A percentile compares a stretch with the other conserved stretches of the same genome.
Evolutionary conservation across 2,329 filamentous ascomycete species (phyloP).

Genomic region (Mycosphaerella sp.): DNA sequence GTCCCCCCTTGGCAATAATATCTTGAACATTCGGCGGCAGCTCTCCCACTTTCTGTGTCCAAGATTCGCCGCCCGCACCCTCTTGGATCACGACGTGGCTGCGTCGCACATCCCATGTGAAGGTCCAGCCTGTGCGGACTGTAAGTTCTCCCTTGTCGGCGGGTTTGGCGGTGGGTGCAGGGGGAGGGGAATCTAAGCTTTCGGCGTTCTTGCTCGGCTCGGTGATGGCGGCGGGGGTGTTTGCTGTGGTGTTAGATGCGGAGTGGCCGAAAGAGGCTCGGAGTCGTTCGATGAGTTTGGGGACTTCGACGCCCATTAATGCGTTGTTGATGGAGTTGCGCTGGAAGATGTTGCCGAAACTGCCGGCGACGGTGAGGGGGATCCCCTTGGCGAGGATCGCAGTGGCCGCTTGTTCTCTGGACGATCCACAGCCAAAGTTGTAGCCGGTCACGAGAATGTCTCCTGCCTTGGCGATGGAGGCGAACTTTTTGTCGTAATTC

Average conservation of each 20-base stretch:
- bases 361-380: slow-evolving; percentile 70
- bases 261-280: slow-evolving; percentile 51
- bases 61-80: slow-evolving; percentile 58
- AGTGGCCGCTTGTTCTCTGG: slow-evolving; percentile 81
- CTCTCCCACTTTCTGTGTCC: slow-evolving; percentile 77
- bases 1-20: slow-evolving; percentile 68
- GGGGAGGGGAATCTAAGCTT: slow-evolving; percentile 46
- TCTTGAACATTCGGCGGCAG: slow-evolving; percentile 77
- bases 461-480: slow-evolving; percentile 53
- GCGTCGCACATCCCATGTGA: slow-evolving; percentile 71
- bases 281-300: slow-evolving; percentile 58
- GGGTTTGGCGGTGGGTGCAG: slow-evolving; percentile 31
- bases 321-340: slow-evolving; percentile 77
- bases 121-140: slow-evolving; percentile 72
- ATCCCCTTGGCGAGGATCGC: slow-evolving; percentile 76
- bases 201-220: slow-evolving; percentile 49
- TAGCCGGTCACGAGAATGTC: slow-evolving; percentile 82
- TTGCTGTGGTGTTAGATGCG: slow-evolving; percentile 15
- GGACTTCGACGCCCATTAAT: slow-evolving; percentile 64
- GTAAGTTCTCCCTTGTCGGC: slow-evolving; percentile 53
- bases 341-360: slow-evolving; percentile 77
- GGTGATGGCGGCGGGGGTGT: slow-evolving; percentile 39
- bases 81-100: slow-evolving; percentile 67
- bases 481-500: slow-evolving; percentile 79
- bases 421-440: slow-evolving; percentile 82